Conservation (phyloP, 2,329 filamentous ascomycete species). For the Fusarium guadeloupense region DNA sequence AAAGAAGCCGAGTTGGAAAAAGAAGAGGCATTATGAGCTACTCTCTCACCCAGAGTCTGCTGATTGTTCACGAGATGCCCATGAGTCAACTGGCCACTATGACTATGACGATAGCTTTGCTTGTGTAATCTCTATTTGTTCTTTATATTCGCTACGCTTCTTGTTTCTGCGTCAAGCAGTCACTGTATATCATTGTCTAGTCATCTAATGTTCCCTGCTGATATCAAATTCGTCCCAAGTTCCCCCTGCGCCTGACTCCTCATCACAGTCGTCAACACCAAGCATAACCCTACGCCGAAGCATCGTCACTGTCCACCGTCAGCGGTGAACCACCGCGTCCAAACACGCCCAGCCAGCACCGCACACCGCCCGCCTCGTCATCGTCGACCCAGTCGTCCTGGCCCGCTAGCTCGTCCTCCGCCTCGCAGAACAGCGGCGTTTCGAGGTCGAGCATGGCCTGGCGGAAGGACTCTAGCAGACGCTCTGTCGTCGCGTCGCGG, state of each 20-base stretch:
- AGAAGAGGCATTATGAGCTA: conserved; percentile 12
- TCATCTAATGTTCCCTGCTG: neutral
- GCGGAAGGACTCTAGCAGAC: conserved; percentile 71
- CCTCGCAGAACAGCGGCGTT: conserved; percentile 58
- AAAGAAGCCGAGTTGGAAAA: conserved; percentile 2
- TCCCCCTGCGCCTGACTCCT: neutral
- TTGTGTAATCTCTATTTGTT: conserved; percentile 8
- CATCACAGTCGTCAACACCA: conserved; percentile 4
- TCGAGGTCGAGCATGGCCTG: conserved; percentile 65
- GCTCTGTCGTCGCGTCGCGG: conserved; percentile 72
- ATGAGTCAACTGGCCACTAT: conserved; percentile 24
- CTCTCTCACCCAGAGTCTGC: neutral
- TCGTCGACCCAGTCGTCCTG: conserved; percentile 77
- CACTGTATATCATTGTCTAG: conserved; percentile 19
- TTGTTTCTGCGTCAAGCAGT: neutral
- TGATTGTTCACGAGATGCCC: conserved; percentile 24
- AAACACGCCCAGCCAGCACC: conserved; percentile 77
- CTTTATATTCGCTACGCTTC: conserved; percentile 3
- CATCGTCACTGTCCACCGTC: conserved; percentile 16
- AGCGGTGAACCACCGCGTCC: conserved; percentile 45
- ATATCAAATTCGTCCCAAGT: conserved; percentile 6
- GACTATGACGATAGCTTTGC: neutral
- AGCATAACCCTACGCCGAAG: neutral
- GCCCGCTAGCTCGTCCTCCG: conserved; percentile 70
- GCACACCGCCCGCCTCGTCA: conserved; percentile 59